Evolutionary conservation across 331 rosid genomes (phyloP), one percentile per base, ranked within the genome.

Genomic region (Ulmus americana): DNA sequence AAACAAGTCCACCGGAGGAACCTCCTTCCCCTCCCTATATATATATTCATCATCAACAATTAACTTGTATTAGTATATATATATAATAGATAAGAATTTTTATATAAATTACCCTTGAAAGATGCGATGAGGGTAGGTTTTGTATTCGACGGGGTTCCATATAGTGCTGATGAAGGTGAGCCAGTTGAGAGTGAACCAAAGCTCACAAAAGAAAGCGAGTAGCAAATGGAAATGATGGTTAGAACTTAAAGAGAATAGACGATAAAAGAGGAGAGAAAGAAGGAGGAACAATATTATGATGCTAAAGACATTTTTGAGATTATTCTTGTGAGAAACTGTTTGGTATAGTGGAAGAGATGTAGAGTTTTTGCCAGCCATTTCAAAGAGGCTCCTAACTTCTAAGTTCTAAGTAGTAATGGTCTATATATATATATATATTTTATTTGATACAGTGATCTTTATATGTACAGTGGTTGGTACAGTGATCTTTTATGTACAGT

Each of bases 1-100:
- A 45, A 86, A 69, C 83, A 82, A 44, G 59, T 88, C 96, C 46
- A 88, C 88, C 0, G 69, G 55, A 0, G 96, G 94, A 72, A 84
- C 79, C 57, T 70, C 68, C 12, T 84, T 82, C 1, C 12, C 8
- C 41, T 67, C 72, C 85, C 91, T 85, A 14, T 28, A 46, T 85
- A 14, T 28, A 46, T 9, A 64, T 59, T 28, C 51, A 6, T 46
- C 10, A 4, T 3, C 8, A 46, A 46, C 35, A 9, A 2, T 14
- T 1, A 39, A 47, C 38, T 28, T 11, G 2, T 28, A 28, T 28
- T 28, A 41, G 10, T 15, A 45, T 7, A 28, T 28, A 54, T 8
- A 10, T 18, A 8, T 41, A 9, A 20, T 38, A n/a, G 6, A 51
- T 51, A 6, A 39, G 39, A 57, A 60, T 61, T 15, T 28, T 28